Evolutionary conservation across 352 stramenopile genomes (phyloP).

Genomic region (Phytophthora crassamura): DNA sequence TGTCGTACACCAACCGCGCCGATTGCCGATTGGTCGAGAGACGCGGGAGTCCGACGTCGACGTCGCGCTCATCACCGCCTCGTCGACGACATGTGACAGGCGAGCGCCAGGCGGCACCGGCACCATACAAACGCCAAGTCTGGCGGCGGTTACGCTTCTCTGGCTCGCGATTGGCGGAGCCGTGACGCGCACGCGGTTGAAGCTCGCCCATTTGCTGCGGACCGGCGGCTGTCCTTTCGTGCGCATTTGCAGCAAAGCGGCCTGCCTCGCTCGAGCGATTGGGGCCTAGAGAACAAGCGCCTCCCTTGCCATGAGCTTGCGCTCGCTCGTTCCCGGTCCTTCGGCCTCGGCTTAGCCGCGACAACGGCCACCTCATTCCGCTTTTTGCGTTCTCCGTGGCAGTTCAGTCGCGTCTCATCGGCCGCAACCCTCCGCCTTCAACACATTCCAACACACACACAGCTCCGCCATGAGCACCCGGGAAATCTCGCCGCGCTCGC

Average conservation of each 20-base stretch:
- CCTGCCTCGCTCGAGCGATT: not conserved
- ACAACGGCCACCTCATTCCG: constrained; percentile 38
- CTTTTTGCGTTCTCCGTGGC: constrained; percentile 42
- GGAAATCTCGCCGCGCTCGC: constrained; percentile 31
- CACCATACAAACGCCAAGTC: constrained; percentile 24
- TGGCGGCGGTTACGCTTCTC: constrained; percentile 5
- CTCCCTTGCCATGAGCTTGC: no score
- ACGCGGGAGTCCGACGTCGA: constrained; percentile 7
- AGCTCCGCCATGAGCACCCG: constrained; percentile 35
- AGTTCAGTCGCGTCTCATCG: constrained; percentile 21
- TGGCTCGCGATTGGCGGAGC: constrained; percentile 14
- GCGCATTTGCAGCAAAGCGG: constrained; percentile 35
- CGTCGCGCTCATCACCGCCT: constrained; percentile 12
- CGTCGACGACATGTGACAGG: constrained; percentile 42
- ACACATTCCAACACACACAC: no score
- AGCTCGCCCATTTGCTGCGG: constrained; percentile 26
- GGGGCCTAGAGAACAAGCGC: no score
- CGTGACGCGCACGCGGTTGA: constrained; percentile 42
- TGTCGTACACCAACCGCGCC: no score
- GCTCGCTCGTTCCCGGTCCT: no score
- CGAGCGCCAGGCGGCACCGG: not conserved
- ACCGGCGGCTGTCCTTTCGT: constrained; percentile 30
- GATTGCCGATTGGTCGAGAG: no score
- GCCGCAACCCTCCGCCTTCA: constrained; percentile 1
- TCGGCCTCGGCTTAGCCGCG: no score